Conservation (phyloP, 192 early-diverging fungal genomes). For the Umbelopsis ramanniana region DNA sequence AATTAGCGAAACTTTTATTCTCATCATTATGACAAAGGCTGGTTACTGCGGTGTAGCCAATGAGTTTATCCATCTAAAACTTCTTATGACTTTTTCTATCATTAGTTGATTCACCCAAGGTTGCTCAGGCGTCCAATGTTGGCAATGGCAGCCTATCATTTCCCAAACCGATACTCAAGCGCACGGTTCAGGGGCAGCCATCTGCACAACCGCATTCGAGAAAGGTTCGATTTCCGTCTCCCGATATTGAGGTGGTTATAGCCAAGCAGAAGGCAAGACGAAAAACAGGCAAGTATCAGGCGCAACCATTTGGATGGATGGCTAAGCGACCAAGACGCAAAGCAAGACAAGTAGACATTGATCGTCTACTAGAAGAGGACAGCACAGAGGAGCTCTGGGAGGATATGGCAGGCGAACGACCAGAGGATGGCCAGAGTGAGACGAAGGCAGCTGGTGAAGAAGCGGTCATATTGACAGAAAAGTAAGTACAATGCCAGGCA, state of each 20-base stretch:
- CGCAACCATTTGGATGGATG: conserved; percentile 11
- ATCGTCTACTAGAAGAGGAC: conserved; percentile 8
- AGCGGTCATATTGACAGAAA: conserved; percentile 1
- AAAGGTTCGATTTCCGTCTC: conserved; percentile 7
- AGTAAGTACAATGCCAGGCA: not conserved
- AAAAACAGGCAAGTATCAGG: not conserved
- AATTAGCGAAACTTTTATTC: not conserved
- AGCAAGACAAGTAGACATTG: conserved; percentile 13
- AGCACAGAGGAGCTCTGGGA: not conserved
- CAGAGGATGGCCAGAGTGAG: too few species aligned
- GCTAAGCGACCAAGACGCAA: not conserved
- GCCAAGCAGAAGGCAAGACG: not conserved
- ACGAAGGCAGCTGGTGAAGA: not conserved
- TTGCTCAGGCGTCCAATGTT: not conserved
- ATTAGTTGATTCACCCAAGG: not conserved
- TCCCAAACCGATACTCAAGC: conserved; percentile 10
- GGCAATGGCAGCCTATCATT: not conserved
- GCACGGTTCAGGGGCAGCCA: not conserved
- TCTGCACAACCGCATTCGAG: not conserved
- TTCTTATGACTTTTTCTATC: not conserved
- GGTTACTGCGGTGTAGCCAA: not conserved
- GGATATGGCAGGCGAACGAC: too few species aligned
- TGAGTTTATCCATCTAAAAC: not conserved
- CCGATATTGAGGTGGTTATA: not conserved
- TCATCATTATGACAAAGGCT: not conserved